phyloP scores from a whole-genome alignment of 495 filamentous ascomycete species.

The Penicillium cosmopolitanum region DNA sequence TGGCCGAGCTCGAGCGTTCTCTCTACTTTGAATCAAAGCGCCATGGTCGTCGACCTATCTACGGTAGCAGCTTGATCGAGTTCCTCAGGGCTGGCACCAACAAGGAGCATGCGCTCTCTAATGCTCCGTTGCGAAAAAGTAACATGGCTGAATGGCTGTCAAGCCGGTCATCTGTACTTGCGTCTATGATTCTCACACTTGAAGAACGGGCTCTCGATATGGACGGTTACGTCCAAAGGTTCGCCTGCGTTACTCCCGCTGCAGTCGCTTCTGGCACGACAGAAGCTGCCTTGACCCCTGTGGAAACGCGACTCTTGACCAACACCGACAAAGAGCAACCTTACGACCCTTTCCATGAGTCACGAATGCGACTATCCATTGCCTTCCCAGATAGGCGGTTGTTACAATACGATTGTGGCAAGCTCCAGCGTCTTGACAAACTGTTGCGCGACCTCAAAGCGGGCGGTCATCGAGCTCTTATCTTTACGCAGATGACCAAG shows the following conservation, averaged over 20 bases:
- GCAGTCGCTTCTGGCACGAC: constrained; percentile 80
- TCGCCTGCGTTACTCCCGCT: constrained; percentile 87
- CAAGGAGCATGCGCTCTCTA: constrained; percentile 45
- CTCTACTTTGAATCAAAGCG: constrained; percentile 81
- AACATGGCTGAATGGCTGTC: constrained; percentile 72
- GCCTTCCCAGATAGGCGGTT: constrained; percentile 96
- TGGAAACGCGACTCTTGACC: constrained; percentile 58
- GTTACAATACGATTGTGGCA: constrained; percentile 97
- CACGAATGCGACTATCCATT: constrained; percentile 88
- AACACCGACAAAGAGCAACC: constrained; percentile 56
- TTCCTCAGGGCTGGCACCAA: constrained; percentile 66
- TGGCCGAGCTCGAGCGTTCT: constrained; percentile 78
- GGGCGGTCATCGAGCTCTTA: constrained; percentile 88
- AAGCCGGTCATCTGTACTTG: constrained; percentile 67
- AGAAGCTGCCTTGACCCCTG: constrained; percentile 66
- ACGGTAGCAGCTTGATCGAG: constrained; percentile 74
- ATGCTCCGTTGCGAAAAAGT: constrained; percentile 43
- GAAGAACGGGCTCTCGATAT: constrained; percentile 70
- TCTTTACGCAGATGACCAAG: constrained; percentile 99
- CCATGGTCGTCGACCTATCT: constrained; percentile 78
- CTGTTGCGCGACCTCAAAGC: constrained; percentile 86
- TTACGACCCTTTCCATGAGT: constrained; percentile 90
- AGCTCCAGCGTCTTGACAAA: constrained; percentile 87
- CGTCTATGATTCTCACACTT: constrained; percentile 72
- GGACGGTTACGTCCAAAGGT: constrained; percentile 78